Evolutionary conservation across 257 asterid genomes (phyloP).

Genomic region (Paulownia fortunei): DNA sequence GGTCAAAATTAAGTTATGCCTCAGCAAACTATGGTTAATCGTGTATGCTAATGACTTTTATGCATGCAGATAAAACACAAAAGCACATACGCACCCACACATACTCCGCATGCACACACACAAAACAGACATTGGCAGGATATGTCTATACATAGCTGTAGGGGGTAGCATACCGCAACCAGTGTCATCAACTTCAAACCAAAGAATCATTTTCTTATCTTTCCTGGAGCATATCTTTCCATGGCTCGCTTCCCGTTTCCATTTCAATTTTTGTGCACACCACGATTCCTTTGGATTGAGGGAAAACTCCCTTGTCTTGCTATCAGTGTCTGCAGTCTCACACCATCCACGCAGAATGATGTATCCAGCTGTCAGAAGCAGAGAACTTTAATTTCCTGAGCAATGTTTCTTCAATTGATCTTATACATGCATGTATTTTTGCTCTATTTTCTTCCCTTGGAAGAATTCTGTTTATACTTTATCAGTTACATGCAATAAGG

Average conservation of each 20-base stretch:
- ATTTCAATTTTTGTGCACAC: slow-evolving; percentile 50
- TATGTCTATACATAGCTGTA: slow-evolving; percentile 4
- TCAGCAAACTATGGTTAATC: background rate
- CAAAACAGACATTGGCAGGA: background rate
- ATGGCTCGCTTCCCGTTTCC: slow-evolving; percentile 49
- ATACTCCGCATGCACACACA: background rate
- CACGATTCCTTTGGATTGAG: slow-evolving; percentile 48
- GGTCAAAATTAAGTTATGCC: slow-evolving; percentile 9
- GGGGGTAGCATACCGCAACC: slow-evolving; percentile 75
- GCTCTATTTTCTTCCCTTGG: background rate
- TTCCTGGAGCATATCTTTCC: slow-evolving; percentile 54
- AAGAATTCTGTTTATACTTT: background rate
- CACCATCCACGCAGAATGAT: slow-evolving; percentile 89
- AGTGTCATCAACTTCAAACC: slow-evolving; percentile 94
- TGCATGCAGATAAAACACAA: background rate
- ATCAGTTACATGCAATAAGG: background rate
- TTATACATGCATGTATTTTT: background rate
- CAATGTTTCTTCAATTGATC: background rate
- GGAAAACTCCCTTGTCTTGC: slow-evolving; percentile 36
- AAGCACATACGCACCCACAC: background rate
- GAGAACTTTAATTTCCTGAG: slow-evolving; percentile 24
- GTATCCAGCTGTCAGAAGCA: slow-evolving; percentile 72
- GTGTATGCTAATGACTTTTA: background rate
- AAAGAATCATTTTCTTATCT: slow-evolving; percentile 63
- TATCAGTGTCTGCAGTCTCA: slow-evolving; percentile 52